Conservation (phyloP, 2,329 filamentous ascomycete species). For the Cercospora sp. region DNA sequence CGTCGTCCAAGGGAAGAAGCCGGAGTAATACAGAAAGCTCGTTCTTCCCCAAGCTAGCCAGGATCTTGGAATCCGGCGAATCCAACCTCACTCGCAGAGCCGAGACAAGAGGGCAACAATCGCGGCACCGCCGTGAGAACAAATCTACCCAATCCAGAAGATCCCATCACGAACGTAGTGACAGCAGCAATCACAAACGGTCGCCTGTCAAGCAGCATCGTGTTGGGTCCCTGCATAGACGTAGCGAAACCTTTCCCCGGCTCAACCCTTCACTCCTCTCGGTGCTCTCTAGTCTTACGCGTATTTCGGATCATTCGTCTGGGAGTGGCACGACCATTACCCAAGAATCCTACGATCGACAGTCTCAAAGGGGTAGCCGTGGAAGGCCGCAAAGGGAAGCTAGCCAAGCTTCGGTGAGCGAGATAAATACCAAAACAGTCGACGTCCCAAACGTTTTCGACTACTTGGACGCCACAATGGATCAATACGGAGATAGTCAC, state of each 20-base stretch:
- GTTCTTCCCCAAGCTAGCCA: conserved; percentile 45
- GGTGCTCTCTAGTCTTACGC: conserved; percentile 45
- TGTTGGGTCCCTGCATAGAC: conserved; percentile 18
- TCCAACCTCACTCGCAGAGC: conserved; percentile 23
- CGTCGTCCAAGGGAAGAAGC: conserved; percentile 19
- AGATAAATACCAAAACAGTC: conserved; percentile 21
- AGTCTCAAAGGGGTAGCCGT: conserved; percentile 16
- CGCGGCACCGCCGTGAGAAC: conserved; percentile 23
- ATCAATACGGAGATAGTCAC: conserved; percentile 27
- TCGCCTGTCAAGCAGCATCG: conserved; percentile 26
- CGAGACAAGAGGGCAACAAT: conserved; percentile 22
- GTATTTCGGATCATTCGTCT: conserved; percentile 45
- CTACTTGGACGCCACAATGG: conserved; percentile 31
- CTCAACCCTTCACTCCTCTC: conserved; percentile 47
- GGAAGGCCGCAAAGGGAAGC: conserved; percentile 19
- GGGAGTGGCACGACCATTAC: conserved; percentile 52
- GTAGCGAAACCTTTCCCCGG: conserved; percentile 37
- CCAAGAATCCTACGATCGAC: conserved; percentile 45
- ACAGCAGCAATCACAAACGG: conserved; percentile 26
- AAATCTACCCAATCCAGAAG: conserved; percentile 14
- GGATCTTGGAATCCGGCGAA: conserved; percentile 45
- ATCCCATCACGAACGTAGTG: conserved; percentile 24
- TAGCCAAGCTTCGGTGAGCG: conserved; percentile 21
- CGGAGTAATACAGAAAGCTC: conserved; percentile 28
- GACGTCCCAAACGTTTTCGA: conserved; percentile 33